A percentile compares a stretch with the other conserved stretches of the same genome.
phyloP scores from a whole-genome alignment of 345 rosid species.

The Corymbia maculata region DNA sequence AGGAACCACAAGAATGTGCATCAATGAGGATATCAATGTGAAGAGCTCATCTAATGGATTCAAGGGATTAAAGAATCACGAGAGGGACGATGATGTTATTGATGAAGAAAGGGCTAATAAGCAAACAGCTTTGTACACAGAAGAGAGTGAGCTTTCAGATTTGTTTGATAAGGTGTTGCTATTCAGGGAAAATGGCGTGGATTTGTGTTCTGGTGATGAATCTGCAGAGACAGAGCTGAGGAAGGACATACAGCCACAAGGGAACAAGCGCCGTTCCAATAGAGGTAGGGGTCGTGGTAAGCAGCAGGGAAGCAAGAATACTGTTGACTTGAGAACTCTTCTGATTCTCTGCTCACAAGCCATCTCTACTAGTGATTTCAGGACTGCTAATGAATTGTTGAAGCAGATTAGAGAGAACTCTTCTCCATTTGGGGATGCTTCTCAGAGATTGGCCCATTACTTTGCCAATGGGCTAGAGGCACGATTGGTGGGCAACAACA shows the following conservation, averaged over 20 bases:
- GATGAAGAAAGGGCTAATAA: conserved; percentile 50
- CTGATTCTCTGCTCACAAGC: conserved; percentile 75
- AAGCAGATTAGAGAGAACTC: conserved; percentile 71
- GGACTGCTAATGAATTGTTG: conserved; percentile 61
- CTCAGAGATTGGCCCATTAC: conserved; percentile 76
- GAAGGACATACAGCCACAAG: not conserved
- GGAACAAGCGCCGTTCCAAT: not conserved
- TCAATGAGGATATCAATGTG: conserved; percentile 1
- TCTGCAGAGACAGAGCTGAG: not conserved
- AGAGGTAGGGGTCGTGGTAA: conserved; percentile 1
- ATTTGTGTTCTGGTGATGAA: not conserved
- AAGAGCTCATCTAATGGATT: conserved; percentile 11
- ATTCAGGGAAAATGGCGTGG: no score
- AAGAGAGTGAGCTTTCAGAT: conserved; percentile 46
- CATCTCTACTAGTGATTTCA: conserved; percentile 39
- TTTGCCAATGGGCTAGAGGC: conserved; percentile 82
- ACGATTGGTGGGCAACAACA: conserved; percentile 46
- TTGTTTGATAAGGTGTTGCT: conserved; percentile 54
- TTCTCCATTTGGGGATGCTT: conserved; percentile 60
- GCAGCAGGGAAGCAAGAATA: conserved; percentile 19
- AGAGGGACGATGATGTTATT: conserved; percentile 32
- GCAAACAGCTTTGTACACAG: conserved; percentile 30
- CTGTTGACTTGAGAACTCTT: conserved; percentile 58
- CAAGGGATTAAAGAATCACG: conserved; percentile 44
- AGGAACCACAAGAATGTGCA: conserved; percentile 6